Percentiles rank a stretch among this genome's conserved stretches.
Conservation (phyloP, 495 filamentous ascomycete species). For the Aspergillus saccharolyticus region DNA sequence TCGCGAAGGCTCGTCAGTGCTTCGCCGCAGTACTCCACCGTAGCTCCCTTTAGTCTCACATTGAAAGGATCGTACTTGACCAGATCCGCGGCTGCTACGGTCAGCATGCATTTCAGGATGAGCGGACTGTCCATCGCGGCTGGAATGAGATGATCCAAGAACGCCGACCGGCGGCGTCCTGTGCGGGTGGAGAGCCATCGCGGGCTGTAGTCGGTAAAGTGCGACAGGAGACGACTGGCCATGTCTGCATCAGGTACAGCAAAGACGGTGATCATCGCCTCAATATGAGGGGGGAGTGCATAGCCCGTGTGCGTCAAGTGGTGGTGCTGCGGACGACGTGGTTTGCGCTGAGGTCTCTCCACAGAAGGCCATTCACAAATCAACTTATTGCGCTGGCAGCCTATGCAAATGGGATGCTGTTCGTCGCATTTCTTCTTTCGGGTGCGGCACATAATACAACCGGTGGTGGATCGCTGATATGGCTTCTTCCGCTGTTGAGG, state of each 20-base stretch:
- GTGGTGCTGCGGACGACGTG: neutral
- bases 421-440: conserved; percentile 16
- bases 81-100: conserved; percentile 15
- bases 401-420: neutral
- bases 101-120: conserved; percentile 15
- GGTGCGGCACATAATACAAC: conserved; percentile 10
- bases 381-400: conserved; percentile 38
- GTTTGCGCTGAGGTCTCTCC: neutral
- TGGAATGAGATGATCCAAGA: conserved; percentile 11
- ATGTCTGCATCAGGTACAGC: conserved; percentile 9
- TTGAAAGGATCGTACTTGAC: conserved; percentile 14
- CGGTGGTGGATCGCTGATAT: neutral
- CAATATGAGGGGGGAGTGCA: neutral
- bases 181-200: conserved; percentile 16
- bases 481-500: neutral
- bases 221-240: conserved; percentile 10
- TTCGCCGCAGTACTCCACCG: conserved; percentile 17
- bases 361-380: conserved; percentile 20
- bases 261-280: conserved; percentile 18
- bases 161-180: conserved; percentile 6
- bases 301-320: neutral
- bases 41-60: conserved; percentile 1
- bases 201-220: conserved; percentile 16
- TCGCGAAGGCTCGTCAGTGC: conserved; percentile 10
- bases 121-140: conserved; percentile 12